Evolutionary conservation across 2,329 filamentous ascomycete species (phyloP), one percentile per base, ranked within the genome.

Genomic region (Sporothrix inflata): DNA sequence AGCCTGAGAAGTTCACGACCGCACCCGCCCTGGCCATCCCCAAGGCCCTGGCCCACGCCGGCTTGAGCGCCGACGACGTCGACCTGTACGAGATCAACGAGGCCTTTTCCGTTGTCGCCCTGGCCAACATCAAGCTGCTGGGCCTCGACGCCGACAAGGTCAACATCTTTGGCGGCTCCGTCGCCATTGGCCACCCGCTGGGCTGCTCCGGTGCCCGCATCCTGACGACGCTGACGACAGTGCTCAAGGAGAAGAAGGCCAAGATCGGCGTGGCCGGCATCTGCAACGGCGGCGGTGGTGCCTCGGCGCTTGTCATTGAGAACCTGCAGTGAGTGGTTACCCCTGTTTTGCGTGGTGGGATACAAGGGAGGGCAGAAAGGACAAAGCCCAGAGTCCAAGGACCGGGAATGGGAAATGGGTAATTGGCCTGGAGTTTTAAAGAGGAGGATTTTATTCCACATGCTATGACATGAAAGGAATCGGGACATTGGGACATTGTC

Each of bases 11-110:
- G 82, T 99, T 99, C 89, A 99, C 96, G 76, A 96, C 94, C 66
- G 92, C 96, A 9, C 96, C 96, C 11, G 89, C 96, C 24, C 89
- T 98, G 72, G 96, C 96, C 76, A 97, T 99, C 78, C 96, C 96
- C 81, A 99, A 98, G 87, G 96, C 96, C 73, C 89, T 99, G 79
- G 94, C 95, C 87, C 95, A 99, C 84, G 96, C 96, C 74, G 92
- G 93, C 75, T 84, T 99, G 74, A 88, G 89, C 72, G 87, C 90
- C 77, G 89, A 91, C 75, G 87, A 93, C 73, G 87, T 99, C 73
- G 95, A 98, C 79, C 96, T 90, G 77, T 99, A 96, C 82, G 96
- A 99, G 87, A 98, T 99, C 87, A 99, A 99, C 86, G 96, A 99
- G 87, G 96, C 96, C 55, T 99, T 99, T 87, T 96, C 93, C 75